Conservation (phyloP, 2,329 filamentous ascomycete species). For the Fusarium sp. region DNA sequence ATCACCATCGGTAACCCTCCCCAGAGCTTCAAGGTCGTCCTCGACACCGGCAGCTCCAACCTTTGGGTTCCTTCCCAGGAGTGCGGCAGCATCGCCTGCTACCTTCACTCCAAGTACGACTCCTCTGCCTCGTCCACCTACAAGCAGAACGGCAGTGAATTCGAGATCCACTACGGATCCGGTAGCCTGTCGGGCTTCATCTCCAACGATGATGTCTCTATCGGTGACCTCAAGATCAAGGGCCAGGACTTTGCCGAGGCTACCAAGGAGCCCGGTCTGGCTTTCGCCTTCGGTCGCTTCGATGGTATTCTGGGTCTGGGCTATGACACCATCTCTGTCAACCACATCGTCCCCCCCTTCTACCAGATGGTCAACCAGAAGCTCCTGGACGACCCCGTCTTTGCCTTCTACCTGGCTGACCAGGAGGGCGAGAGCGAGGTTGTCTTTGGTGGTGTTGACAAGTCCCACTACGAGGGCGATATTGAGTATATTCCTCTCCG, state of each 20-base stretch:
- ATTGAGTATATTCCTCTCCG: constrained; percentile 93
- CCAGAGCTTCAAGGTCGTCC: constrained; percentile 97
- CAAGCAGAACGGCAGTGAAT: constrained; percentile 92
- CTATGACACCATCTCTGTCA: constrained; percentile 97
- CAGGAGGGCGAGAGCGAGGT: constrained; percentile 82
- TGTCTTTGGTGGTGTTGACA: constrained; percentile 89
- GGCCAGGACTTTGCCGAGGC: constrained; percentile 96
- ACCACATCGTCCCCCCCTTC: constrained; percentile 93
- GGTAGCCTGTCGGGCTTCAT: constrained; percentile 94
- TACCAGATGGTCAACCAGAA: constrained; percentile 95
- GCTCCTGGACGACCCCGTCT: constrained; percentile 90
- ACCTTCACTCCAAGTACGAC: constrained; percentile 97
- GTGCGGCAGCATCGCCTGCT: constrained; percentile 97
- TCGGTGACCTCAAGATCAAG: constrained; percentile 91
- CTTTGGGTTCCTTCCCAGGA: constrained; percentile 94
- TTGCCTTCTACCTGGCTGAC: constrained; percentile 94
- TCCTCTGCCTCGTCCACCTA: constrained; percentile 88
- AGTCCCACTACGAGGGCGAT: constrained; percentile 84
- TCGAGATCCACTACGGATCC: constrained; percentile 95
- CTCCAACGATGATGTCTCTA: constrained; percentile 86
- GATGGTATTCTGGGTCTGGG: constrained; percentile 96
- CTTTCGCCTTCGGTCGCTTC: constrained; percentile 97
- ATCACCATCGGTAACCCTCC: constrained; percentile 92
- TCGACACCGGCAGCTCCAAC: constrained; percentile 99
- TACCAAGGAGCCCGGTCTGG: constrained; percentile 93